Evolutionary conservation across 352 stramenopile species (phyloP).

Genomic region (Pythium coloratum): DNA sequence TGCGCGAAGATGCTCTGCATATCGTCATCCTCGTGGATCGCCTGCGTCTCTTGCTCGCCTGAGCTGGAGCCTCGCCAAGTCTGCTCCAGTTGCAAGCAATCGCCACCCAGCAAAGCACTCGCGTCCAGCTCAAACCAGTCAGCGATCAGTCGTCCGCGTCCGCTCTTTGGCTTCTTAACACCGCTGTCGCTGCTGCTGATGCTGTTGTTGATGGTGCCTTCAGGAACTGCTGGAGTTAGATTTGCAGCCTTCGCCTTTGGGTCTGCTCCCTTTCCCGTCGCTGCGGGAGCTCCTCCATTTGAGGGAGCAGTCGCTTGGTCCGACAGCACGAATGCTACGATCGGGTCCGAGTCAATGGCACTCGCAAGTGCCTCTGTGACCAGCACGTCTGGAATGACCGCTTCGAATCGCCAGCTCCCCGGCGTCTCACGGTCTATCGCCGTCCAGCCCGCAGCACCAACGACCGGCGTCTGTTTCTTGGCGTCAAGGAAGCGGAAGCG

Average conservation of each 20-base stretch:
- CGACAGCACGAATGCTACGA: conserved; percentile 63
- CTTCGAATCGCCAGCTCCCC: conserved; percentile 42
- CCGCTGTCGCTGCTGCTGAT: neutral
- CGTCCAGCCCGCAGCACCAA: conserved; percentile 40
- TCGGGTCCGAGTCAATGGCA: conserved; percentile 55
- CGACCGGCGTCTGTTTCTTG: conserved; percentile 50
- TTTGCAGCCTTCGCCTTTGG: conserved; percentile 8
- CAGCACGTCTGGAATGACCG: conserved; percentile 42
- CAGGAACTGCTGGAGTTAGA: neutral
- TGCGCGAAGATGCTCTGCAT: conserved; percentile 6
- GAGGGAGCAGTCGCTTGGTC: conserved; percentile 34
- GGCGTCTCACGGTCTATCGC: conserved; percentile 14
- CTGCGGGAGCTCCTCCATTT: conserved; percentile 1
- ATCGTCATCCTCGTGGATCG: conserved; percentile 3
- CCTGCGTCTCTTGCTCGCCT: neutral
- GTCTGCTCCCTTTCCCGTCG: conserved; percentile 7
- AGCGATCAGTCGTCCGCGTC: conserved; percentile 34
- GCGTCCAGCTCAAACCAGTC: conserved; percentile 61
- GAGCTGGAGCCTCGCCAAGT: conserved; percentile 30
- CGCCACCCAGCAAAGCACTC: conserved; percentile 46
- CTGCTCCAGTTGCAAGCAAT: conserved; percentile 44
- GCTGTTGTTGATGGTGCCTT: conserved; percentile 1
- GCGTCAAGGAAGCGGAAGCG: conserved; percentile 74
- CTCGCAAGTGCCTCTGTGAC: conserved; percentile 48
- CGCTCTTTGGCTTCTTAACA: conserved; percentile 24